Conservation (phyloP, 1,139 yeast species). For the Blastobotrys serpentis region DNA sequence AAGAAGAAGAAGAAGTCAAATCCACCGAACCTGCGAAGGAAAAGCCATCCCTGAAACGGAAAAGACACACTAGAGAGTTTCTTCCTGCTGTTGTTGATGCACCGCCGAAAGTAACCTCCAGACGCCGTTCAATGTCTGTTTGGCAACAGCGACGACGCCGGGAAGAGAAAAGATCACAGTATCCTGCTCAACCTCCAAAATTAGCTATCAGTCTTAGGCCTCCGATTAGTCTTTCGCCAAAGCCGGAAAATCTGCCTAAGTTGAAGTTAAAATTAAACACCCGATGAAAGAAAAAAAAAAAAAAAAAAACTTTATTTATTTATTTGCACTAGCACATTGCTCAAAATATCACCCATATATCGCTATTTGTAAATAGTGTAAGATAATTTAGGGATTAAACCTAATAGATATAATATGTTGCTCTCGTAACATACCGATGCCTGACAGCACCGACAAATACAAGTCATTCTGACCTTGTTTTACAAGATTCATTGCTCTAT, state of each 20-base stretch:
- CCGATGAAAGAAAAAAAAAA: no score
- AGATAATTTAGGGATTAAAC: no score
- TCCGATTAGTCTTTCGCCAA: background rate
- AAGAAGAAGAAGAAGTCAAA: constrained; percentile 13
- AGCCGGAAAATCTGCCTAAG: background rate
- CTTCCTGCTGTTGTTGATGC: constrained; percentile 17
- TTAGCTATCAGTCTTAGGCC: background rate
- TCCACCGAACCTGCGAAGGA: constrained; percentile 16
- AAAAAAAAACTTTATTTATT: no score
- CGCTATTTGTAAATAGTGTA: no score
- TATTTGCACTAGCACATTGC: background rate
- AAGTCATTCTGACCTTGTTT: background rate
- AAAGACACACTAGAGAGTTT: background rate
- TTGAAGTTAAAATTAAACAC: background rate
- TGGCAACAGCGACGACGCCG: constrained; percentile 1
- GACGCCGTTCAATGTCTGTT: constrained; percentile 6
- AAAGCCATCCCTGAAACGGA: constrained; percentile 13
- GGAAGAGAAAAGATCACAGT: background rate
- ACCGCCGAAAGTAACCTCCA: background rate
- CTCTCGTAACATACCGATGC: no score
- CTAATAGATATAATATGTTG: no score
- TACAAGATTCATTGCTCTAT: background rate
- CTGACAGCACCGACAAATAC: no score
- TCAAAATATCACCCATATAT: no score
- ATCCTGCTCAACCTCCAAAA: background rate